Evolutionary conservation across 2,329 filamentous ascomycete genomes (phyloP).

Genomic region (Allantophomopsis cytisporea): DNA sequence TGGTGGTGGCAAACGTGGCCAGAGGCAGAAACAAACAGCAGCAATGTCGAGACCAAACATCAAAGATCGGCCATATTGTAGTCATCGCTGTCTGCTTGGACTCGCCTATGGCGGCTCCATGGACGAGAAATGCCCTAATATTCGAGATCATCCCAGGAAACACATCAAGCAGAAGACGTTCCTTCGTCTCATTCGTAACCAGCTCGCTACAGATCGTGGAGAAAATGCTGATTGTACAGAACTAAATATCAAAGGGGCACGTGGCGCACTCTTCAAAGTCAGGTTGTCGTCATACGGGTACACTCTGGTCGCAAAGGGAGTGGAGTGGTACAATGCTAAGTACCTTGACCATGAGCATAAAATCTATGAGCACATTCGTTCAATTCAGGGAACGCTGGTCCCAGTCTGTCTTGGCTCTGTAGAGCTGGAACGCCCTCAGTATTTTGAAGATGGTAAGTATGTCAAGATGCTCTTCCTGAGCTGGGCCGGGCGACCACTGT

Average conservation of each 20-base stretch:
- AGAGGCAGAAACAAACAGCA: no score
- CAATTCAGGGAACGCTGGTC: constrained; percentile 18
- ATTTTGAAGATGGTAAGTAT: constrained; percentile 18
- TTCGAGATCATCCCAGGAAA: constrained; percentile 8
- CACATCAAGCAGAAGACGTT: constrained; percentile 1
- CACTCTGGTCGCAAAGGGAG: constrained; percentile 26
- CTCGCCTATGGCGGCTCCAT: constrained; percentile 10
- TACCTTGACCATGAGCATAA: constrained; percentile 10
- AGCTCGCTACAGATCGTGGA: constrained; percentile 1
- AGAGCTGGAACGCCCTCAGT: constrained; percentile 21
- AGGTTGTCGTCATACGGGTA: constrained; percentile 22
- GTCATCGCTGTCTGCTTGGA: constrained; percentile 14
- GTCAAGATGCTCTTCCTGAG: constrained; percentile 21
- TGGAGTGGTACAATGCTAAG: constrained; percentile 15
- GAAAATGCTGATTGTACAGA: constrained; percentile 6
- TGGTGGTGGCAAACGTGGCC: no score
- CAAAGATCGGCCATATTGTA: constrained; percentile 14
- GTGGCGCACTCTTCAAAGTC: constrained; percentile 15
- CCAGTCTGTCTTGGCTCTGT: constrained; percentile 22
- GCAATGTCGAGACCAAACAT: not conserved
- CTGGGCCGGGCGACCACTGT: constrained; percentile 15
- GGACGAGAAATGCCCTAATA: constrained; percentile 18
- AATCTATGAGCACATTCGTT: constrained; percentile 19
- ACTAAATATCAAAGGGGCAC: constrained; percentile 13
- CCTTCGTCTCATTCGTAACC: constrained; percentile 1